Conservation (phyloP, 768 basidiomycete species). For the Pulveroboletus sp. region DNA sequence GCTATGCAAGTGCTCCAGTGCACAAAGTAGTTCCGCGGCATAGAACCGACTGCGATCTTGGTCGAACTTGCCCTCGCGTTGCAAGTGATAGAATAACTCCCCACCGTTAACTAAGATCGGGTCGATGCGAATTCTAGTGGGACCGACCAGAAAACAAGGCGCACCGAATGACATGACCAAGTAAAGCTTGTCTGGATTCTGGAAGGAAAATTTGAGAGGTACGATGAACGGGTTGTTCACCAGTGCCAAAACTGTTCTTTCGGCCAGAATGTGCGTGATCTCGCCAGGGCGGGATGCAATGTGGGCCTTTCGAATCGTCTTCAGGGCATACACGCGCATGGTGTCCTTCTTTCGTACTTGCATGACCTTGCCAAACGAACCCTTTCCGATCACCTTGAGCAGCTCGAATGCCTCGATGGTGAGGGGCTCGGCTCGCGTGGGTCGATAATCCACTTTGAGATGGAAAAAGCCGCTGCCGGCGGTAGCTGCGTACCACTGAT, state of each 20-base stretch:
- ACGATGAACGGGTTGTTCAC: conserved; percentile 99
- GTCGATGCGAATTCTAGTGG: neutral
- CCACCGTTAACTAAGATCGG: conserved; percentile 78
- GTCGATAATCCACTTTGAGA: conserved; percentile 92
- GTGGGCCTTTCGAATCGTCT: conserved; percentile 97
- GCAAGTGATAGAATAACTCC: conserved; percentile 95
- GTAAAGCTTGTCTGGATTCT: conserved; percentile 95
- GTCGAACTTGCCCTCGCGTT: conserved; percentile 95
- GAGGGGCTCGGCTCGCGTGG: conserved; percentile 73
- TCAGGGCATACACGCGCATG: conserved; percentile 93
- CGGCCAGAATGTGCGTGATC: conserved; percentile 96
- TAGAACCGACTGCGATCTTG: conserved; percentile 93
- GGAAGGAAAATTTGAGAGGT: conserved; percentile 98
- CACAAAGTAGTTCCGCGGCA: conserved; percentile 93
- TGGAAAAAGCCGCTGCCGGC: conserved; percentile 90
- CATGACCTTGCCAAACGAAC: conserved; percentile 98
- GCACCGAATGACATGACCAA: conserved; percentile 92
- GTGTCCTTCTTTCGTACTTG: conserved; percentile 99
- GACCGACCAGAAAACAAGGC: conserved; percentile 19
- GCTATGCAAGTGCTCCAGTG: conserved; percentile 91
- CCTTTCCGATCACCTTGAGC: conserved; percentile 97
- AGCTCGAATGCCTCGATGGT: conserved; percentile 97
- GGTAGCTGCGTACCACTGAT: conserved; percentile 85
- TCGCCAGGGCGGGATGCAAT: conserved; percentile 95
- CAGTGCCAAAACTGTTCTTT: conserved; percentile 92